These are phyloP conservation scores for Pharnaceum exiguum DNA, from an alignment of 148 eudicot species.

Conservation along the genomic window DNA sequence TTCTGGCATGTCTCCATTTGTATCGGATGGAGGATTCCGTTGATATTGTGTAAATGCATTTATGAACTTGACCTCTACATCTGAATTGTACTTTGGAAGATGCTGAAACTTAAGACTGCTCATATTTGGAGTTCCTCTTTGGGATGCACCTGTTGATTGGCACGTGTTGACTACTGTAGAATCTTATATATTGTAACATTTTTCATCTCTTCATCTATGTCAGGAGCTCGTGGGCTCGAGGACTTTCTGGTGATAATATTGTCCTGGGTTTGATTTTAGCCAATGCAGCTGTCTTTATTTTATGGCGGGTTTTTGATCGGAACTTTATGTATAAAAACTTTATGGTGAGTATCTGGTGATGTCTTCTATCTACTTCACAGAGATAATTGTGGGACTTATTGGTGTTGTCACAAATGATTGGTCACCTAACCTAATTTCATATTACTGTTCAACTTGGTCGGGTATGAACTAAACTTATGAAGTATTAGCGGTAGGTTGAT, in stretches of 20 bases:
- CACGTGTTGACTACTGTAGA: not conserved
- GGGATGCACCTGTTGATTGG: no score
- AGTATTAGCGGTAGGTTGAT: not conserved
- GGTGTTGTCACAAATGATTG: no score
- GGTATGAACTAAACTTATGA: not conserved
- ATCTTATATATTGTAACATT: not conserved
- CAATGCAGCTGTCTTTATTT: slow-evolving; percentile 65
- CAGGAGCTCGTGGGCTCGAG: slow-evolving; percentile 58
- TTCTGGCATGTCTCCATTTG: no score
- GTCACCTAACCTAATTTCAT: no score
- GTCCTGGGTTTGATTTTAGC: slow-evolving; percentile 58
- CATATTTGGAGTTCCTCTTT: no score
- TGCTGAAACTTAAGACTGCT: no score
- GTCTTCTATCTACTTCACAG: not conserved
- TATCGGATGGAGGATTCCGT: no score
- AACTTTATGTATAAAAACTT: slow-evolving; percentile 65
- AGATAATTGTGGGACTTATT: not conserved
- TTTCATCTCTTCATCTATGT: slow-evolving; percentile 10
- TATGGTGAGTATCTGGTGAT: slow-evolving; percentile 46
- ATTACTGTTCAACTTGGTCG: no score
- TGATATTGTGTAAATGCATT: no score
- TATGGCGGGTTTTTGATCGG: slow-evolving; percentile 55
- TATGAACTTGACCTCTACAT: no score
- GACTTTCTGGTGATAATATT: slow-evolving; percentile 49
- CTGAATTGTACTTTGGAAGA: no score